A percentile compares a stretch with the other conserved stretches of the same genome.
Conservation (phyloP, 345 rosid species). For the Conringia planisiliqua region DNA sequence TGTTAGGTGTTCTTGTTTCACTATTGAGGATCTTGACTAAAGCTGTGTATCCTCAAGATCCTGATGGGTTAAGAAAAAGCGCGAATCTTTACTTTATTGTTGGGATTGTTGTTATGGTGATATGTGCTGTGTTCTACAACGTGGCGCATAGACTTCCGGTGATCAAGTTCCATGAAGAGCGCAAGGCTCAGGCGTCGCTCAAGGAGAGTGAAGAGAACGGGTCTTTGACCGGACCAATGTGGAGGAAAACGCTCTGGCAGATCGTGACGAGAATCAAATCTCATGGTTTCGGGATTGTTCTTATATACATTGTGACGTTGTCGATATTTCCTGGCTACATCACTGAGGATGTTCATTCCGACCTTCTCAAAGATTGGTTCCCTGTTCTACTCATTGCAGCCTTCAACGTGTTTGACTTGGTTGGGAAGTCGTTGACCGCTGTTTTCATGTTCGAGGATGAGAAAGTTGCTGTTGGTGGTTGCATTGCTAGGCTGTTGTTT, state of each 20-base stretch:
- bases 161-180: slow-evolving; percentile 61
- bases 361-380: slow-evolving; percentile 79
- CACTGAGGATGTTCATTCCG: slow-evolving; percentile 89
- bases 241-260: slow-evolving; percentile 65
- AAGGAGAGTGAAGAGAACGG: slow-evolving; percentile 54
- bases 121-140: slow-evolving; percentile 70
- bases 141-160: slow-evolving; percentile 75
- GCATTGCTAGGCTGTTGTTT: slow-evolving; percentile 73
- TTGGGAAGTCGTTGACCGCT: slow-evolving; percentile 84
- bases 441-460: slow-evolving; percentile 53
- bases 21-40: slow-evolving; percentile 72
- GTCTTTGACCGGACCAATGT: slow-evolving; percentile 44
- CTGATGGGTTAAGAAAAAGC: slow-evolving; percentile 64
- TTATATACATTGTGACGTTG: slow-evolving; percentile 65
- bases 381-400: slow-evolving; percentile 64
- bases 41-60: slow-evolving; percentile 73
- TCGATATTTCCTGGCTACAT: slow-evolving; percentile 90
- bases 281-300: slow-evolving; percentile 68
- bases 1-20: slow-evolving; percentile 85
- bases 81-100: slow-evolving; percentile 76
- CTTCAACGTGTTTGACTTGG: slow-evolving; percentile 84
- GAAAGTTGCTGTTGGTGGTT: slow-evolving; percentile 64
- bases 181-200: slow-evolving; percentile 54
- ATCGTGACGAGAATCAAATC: slow-evolving; percentile 65
- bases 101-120: slow-evolving; percentile 65